phyloP scores from a whole-genome alignment of 352 stramenopile genomes.

The Phytophthora melonis region DNA sequence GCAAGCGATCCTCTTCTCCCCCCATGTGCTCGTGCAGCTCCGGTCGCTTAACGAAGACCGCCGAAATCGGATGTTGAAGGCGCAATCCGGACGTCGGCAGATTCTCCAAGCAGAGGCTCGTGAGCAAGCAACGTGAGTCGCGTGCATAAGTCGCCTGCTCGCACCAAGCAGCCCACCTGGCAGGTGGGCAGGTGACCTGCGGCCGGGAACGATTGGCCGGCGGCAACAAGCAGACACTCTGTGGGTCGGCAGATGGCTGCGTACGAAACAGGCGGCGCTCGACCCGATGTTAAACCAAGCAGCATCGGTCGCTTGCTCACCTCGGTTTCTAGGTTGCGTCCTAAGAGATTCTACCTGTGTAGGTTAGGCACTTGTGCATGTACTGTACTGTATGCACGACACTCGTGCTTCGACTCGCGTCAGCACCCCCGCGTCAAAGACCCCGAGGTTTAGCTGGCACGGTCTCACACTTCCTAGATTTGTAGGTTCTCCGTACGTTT shows the following conservation, averaged over 20 bases:
- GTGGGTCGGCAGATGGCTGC: slow-evolving; percentile 15
- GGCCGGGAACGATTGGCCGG: slow-evolving; percentile 29
- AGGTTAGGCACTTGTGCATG: not conserved
- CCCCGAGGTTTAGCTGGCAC: not conserved
- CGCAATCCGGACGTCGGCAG: slow-evolving; percentile 17
- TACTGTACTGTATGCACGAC: too few species aligned
- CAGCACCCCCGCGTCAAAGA: not conserved
- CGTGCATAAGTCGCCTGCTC: slow-evolving; percentile 25
- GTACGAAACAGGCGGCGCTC: slow-evolving; percentile 18
- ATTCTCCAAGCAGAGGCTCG: slow-evolving; percentile 26
- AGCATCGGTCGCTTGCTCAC: slow-evolving; percentile 17
- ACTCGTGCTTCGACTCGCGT: not conserved
- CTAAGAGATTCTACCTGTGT: not conserved
- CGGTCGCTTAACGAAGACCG: slow-evolving; percentile 34
- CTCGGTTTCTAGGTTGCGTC: slow-evolving; percentile 8
- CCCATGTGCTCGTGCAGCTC: slow-evolving; percentile 5
- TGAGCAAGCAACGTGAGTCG: slow-evolving; percentile 29
- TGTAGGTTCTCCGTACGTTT: slow-evolving; percentile 21
- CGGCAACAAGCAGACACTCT: slow-evolving; percentile 27
- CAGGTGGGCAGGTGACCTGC: too few species aligned
- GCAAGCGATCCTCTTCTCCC: slow-evolving; percentile 20
- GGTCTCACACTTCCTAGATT: slow-evolving; percentile 2
- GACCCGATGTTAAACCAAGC: slow-evolving; percentile 26
- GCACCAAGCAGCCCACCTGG: slow-evolving; percentile 36
- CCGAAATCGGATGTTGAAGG: slow-evolving; percentile 37